Conservation (phyloP, 2,329 filamentous ascomycete species). For the Cercospora zeina region DNA sequence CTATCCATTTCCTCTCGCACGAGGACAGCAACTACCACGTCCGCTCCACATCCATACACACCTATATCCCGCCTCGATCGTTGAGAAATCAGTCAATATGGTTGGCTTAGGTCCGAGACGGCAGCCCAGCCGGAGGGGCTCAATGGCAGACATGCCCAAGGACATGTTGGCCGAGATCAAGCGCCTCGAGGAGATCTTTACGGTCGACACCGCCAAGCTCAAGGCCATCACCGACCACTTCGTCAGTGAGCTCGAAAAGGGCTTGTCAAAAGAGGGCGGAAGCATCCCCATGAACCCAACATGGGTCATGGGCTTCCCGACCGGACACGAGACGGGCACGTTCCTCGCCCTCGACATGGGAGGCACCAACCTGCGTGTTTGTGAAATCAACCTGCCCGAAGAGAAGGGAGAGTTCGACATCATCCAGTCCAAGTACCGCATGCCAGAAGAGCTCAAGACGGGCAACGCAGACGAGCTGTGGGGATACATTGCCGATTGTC, state of each 20-base stretch:
- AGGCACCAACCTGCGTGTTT: constrained; percentile 92
- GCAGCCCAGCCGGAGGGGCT: constrained; percentile 72
- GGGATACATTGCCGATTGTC: constrained; percentile 91
- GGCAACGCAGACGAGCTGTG: constrained; percentile 82
- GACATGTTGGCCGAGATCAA: constrained; percentile 79
- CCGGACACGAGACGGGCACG: constrained; percentile 81
- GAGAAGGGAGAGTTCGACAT: constrained; percentile 90
- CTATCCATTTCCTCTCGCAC: neutral
- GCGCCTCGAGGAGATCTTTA: constrained; percentile 79
- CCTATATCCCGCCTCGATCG: neutral
- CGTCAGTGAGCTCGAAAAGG: constrained; percentile 81
- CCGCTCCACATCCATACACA: constrained; percentile 3
- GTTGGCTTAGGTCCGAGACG: constrained; percentile 64
- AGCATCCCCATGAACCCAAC: constrained; percentile 98
- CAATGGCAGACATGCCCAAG: constrained; percentile 86
- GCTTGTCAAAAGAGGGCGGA: constrained; percentile 83
- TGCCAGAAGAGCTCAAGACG: constrained; percentile 90
- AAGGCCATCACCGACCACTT: constrained; percentile 92
- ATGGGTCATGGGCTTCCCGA: constrained; percentile 89
- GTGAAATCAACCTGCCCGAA: constrained; percentile 84
- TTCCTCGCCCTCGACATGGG: constrained; percentile 93
- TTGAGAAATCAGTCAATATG: constrained; percentile 52
- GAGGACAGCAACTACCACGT: neutral
- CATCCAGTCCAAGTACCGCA: constrained; percentile 91
- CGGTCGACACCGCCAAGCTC: constrained; percentile 72